Evolutionary conservation across 805 yeast species (phyloP), one percentile per base, ranked within the genome.

Genomic region (Pachysolen tannophilus): DNA sequence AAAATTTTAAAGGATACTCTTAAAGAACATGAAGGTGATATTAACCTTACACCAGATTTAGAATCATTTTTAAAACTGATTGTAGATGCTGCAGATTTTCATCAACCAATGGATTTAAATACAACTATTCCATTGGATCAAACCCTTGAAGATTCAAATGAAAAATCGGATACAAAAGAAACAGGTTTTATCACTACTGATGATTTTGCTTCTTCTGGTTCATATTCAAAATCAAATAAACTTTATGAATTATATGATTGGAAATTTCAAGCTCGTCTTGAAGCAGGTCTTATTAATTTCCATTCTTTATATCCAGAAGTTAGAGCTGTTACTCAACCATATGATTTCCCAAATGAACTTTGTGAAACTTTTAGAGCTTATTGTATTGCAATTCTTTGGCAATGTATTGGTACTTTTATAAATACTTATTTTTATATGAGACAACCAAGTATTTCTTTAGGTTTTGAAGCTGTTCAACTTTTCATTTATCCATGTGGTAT

Each of bases 231-330:
- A n/a, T n/a, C n/a, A n/a, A n/a, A n/a, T n/a, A n/a, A n/a, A n/a
- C n/a, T n/a, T n/a, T n/a, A n/a, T n/a, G n/a, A n/a, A n/a, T n/a
- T n/a, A n/a, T n/a, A n/a, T 7, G 53, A 56, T 23, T 58, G 67
- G 63, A 40, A 37, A 7, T 45, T 58, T 9, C 56, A 57, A 28
- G 49, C 49, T 13, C 53, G 52, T 30, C 40, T 58, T 20, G 61
- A 60, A 39, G 68, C 39, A 14, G 14, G 67, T 8, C 60, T 60
- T n/a, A 49, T 36, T 16, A 31, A 38, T 33, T 35, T 35, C 36
- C 65, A 63, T 34, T 69, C 78, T 5, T 81, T 82, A 5, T 76
- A 75, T 42, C 79, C 82, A 1, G 84, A 78, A 46, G 78, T 78
- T 10, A 56, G 84, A 26, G 76, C 83, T 8, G 69, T 78, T 14